Conservation (phyloP, 345 rosid genomes). For the Citrus sinensis region DNA sequence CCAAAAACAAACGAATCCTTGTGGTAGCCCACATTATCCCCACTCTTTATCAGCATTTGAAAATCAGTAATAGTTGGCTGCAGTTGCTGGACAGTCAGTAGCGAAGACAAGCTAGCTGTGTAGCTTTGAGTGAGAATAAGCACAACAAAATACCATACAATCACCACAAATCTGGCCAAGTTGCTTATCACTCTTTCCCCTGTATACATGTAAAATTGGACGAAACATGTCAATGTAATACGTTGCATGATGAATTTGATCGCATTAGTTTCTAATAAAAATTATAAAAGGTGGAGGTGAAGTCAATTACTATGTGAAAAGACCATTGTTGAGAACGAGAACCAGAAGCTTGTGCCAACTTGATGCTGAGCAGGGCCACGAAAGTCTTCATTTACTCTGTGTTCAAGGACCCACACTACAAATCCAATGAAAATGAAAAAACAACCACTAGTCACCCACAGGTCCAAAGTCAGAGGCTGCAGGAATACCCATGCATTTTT, state of each 20-base stretch:
- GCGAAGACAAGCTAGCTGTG: too few species aligned
- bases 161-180: too few species aligned
- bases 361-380: slow-evolving; percentile 45
- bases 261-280: too few species aligned
- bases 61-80: too few species aligned
- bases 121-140: too few species aligned
- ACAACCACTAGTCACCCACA: slow-evolving; percentile 56
- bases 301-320: slow-evolving; percentile 35
- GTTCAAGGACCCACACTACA: slow-evolving; percentile 70
- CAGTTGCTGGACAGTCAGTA: too few species aligned
- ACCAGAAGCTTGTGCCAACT: slow-evolving; percentile 57
- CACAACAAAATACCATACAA: too few species aligned
- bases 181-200: slow-evolving; percentile 47
- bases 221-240: neutral
- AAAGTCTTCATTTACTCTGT: slow-evolving; percentile 62
- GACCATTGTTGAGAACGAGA: slow-evolving; percentile 69
- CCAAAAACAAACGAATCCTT: neutral
- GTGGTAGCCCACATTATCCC: too few species aligned
- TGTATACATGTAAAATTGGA: slow-evolving; percentile 5
- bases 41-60: too few species aligned
- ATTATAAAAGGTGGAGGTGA: too few species aligned
- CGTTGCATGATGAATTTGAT: too few species aligned
- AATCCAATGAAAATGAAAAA: slow-evolving; percentile 58
- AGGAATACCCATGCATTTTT: slow-evolving; percentile 65
- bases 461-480: slow-evolving; percentile 54